phyloP scores from a whole-genome alignment of 306 rosid genomes.

The Lathyrus oleraceus region DNA sequence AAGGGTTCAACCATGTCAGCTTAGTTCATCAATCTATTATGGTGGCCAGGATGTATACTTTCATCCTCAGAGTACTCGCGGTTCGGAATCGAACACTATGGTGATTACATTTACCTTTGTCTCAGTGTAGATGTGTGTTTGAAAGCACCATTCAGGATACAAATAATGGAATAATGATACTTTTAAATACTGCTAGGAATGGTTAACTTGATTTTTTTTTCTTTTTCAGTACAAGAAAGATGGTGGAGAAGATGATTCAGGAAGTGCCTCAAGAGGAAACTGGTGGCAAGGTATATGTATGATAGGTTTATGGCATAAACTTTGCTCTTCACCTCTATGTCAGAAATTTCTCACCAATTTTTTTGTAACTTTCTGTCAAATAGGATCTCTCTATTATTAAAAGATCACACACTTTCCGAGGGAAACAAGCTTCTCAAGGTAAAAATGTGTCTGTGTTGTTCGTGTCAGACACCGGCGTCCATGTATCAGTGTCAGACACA shows the following conservation, averaged over 20 bases:
- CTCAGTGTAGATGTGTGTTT: too few species aligned
- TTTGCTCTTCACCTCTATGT: constrained; percentile 6
- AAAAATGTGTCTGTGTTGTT: too few species aligned
- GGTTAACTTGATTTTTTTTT: constrained; percentile 9
- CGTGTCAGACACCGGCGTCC: too few species aligned
- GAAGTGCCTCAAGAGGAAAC: constrained; percentile 81
- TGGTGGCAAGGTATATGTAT: constrained; percentile 84
- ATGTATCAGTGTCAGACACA: too few species aligned
- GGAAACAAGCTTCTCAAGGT: constrained; percentile 45
- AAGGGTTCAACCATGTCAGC: constrained; percentile 77
- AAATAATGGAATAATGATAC: neutral
- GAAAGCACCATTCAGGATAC: too few species aligned
- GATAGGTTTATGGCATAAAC: neutral
- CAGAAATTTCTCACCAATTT: constrained; percentile 10
- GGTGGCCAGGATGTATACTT: constrained; percentile 85
- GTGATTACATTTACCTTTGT: constrained; percentile 48
- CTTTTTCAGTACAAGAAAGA: constrained; percentile 61
- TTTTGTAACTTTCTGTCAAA: constrained; percentile 25
- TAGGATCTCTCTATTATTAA: constrained; percentile 84
- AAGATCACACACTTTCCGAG: constrained; percentile 35
- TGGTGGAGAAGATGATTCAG: constrained; percentile 73
- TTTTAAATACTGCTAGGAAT: neutral
- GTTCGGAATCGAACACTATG: constrained; percentile 41
- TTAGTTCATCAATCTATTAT: constrained; percentile 88
- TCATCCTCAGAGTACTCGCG: constrained; percentile 52